Conservation (phyloP, 1,284 basidiomycete genomes). For the Malassezia japonica region DNA sequence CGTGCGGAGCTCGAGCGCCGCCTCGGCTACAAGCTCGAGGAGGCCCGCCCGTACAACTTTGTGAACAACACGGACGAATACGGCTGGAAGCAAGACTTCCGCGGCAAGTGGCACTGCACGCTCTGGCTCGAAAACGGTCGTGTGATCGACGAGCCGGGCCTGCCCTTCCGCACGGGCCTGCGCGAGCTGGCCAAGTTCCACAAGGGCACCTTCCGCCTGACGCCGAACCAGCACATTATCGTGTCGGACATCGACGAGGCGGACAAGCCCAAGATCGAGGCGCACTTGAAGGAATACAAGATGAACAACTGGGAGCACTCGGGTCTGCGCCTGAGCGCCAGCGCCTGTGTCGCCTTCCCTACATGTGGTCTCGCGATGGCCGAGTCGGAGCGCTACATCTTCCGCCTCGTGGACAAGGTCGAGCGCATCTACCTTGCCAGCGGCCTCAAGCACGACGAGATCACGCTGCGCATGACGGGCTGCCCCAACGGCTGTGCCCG, state of each 20-base stretch:
- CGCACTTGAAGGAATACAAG: slow-evolving; percentile 72
- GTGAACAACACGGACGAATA: slow-evolving; percentile 85
- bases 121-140: slow-evolving; percentile 96
- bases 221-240: slow-evolving; percentile 82
- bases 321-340: slow-evolving; percentile 60
- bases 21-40: slow-evolving; percentile 65
- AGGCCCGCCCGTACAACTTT: slow-evolving; percentile 68
- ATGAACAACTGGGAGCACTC: slow-evolving; percentile 77
- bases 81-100: slow-evolving; percentile 79
- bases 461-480: slow-evolving; percentile 82
- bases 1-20: slow-evolving; percentile 80
- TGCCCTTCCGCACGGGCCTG: slow-evolving; percentile 85
- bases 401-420: slow-evolving; percentile 84
- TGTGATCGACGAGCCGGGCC: slow-evolving; percentile 79
- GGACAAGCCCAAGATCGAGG: slow-evolving; percentile 64
- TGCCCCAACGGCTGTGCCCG: slow-evolving; percentile 52
- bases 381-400: slow-evolving; percentile 89
- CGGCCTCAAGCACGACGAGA: slow-evolving; percentile 81
- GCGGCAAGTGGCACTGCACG: slow-evolving; percentile 84
- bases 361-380: slow-evolving; percentile 90
- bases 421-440: slow-evolving; percentile 83
- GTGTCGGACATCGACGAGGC: slow-evolving; percentile 65
- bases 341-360: slow-evolving; percentile 87
- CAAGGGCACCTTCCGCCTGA: slow-evolving; percentile 80
- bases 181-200: slow-evolving; percentile 85